phyloP scores from a whole-genome alignment of 805 yeast genomes.

The Starmerella vaccinii region DNA sequence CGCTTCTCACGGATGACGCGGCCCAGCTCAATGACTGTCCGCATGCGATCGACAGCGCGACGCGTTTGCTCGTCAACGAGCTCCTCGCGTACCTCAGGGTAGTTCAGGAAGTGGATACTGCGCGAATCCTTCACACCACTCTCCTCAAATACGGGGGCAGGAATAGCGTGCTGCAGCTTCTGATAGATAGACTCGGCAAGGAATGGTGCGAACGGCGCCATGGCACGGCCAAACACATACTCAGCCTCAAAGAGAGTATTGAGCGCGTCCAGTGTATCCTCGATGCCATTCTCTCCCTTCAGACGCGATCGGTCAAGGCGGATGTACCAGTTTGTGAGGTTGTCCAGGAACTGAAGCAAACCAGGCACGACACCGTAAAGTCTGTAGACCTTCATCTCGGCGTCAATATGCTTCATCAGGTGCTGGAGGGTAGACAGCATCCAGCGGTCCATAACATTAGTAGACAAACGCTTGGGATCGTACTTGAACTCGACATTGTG shows the following conservation, averaged over 20 bases:
- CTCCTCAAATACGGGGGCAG: constrained; percentile 30
- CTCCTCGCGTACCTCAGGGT: constrained; percentile 73
- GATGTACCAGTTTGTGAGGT: constrained; percentile 96
- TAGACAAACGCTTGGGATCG: constrained; percentile 53
- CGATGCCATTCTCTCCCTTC: constrained; percentile 83
- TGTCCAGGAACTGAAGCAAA: constrained; percentile 77
- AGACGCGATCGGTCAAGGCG: constrained; percentile 96
- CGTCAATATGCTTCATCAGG: constrained; percentile 71
- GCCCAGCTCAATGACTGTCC: constrained; percentile 89
- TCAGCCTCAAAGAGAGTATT: constrained; percentile 86
- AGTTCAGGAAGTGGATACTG: constrained; percentile 89
- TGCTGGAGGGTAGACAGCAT: constrained; percentile 92
- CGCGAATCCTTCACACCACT: constrained; percentile 41
- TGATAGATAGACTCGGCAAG: constrained; percentile 82
- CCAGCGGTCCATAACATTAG: constrained; percentile 97
- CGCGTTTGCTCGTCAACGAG: constrained; percentile 76
- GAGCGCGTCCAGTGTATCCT: constrained; percentile 76
- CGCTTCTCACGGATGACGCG: constrained; percentile 95
- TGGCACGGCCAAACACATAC: constrained; percentile 79
- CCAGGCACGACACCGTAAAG: constrained; percentile 94
- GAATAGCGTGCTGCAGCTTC: constrained; percentile 46
- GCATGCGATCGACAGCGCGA: constrained; percentile 88
- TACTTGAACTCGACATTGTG: constrained; percentile 60
- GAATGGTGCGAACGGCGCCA: constrained; percentile 99
- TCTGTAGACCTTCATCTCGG: constrained; percentile 82